Evolutionary conservation across 164 flowering plant genomes (phyloP).

Genomic region (Hamamelis virginiana): DNA sequence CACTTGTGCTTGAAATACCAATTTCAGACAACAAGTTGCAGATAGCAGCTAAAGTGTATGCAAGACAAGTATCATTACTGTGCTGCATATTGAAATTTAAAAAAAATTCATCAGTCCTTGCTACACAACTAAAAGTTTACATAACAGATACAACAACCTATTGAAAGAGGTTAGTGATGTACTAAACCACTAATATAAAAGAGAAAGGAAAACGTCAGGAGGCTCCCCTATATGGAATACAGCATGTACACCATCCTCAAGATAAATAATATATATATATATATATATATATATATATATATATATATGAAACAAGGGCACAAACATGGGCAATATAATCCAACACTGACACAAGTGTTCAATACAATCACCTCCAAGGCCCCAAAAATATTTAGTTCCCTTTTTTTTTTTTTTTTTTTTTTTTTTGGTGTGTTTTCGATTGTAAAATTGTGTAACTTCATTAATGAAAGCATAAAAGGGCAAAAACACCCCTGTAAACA

Average conservation of each 20-base stretch:
- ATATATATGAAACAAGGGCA: not conserved
- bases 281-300: not conserved
- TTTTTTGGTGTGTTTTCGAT: too few relatives aligned
- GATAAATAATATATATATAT: not conserved
- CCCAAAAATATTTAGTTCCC: too few relatives aligned
- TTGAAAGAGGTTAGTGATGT: not conserved
- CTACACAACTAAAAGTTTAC: not conserved
- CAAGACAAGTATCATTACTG: constrained; percentile 82
- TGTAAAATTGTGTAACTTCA: too few relatives aligned
- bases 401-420: too few relatives aligned
- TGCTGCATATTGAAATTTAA: constrained; percentile 51
- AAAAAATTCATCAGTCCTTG: constrained; percentile 6
- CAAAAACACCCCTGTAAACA: too few relatives aligned
- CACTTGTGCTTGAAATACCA: constrained; percentile 61
- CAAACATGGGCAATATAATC: not conserved
- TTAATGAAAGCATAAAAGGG: too few relatives aligned
- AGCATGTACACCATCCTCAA: too few relatives aligned
- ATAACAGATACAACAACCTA: not conserved
- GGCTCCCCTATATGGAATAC: too few relatives aligned
- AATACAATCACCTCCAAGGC: not conserved
- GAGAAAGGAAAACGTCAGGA: not conserved
- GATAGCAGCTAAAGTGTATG: constrained; percentile 82
- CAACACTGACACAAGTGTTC: not conserved
- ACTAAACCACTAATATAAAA: not conserved
- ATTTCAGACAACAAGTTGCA: constrained; percentile 79